A percentile compares a stretch with the other conserved stretches of the same genome.
phyloP scores from a whole-genome alignment of 208 protist species.

The Trypanosoma platydactyli region DNA sequence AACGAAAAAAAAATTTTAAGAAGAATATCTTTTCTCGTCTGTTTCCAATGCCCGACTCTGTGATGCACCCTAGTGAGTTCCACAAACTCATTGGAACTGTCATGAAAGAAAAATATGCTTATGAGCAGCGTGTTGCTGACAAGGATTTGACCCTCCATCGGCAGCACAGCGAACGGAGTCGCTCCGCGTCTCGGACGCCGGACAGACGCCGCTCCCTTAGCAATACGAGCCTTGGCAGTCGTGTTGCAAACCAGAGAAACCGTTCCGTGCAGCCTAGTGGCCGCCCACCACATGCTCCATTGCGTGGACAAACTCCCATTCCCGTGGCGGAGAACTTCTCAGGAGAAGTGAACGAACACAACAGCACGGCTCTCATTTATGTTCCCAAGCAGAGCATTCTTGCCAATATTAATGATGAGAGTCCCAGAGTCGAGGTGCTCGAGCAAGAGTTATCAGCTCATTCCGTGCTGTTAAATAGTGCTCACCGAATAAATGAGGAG shows the following conservation, averaged over 20 bases:
- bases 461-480: background rate
- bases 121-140: conserved; percentile 22
- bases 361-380: background rate
- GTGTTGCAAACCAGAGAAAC: background rate
- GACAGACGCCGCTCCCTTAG: conserved; percentile 14
- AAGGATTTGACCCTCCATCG: conserved; percentile 19
- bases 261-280: background rate
- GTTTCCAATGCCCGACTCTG: conserved; percentile 5
- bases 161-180: conserved; percentile 14
- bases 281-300: conserved; percentile 4
- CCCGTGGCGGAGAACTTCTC: background rate
- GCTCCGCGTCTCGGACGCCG: conserved; percentile 12
- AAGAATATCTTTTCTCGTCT: background rate
- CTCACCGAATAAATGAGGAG: background rate
- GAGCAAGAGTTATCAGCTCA: background rate
- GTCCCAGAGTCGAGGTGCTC: background rate
- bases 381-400: background rate
- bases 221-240: conserved; percentile 10
- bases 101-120: conserved; percentile 15
- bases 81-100: conserved; percentile 14
- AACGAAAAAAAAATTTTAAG: background rate
- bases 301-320: background rate
- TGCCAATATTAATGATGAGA: background rate
- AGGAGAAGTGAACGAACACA: background rate
- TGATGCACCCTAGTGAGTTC: conserved; percentile 9